Evolutionary conservation across 306 rosid species (phyloP).

Genomic region (Abrus pulchellus): DNA sequence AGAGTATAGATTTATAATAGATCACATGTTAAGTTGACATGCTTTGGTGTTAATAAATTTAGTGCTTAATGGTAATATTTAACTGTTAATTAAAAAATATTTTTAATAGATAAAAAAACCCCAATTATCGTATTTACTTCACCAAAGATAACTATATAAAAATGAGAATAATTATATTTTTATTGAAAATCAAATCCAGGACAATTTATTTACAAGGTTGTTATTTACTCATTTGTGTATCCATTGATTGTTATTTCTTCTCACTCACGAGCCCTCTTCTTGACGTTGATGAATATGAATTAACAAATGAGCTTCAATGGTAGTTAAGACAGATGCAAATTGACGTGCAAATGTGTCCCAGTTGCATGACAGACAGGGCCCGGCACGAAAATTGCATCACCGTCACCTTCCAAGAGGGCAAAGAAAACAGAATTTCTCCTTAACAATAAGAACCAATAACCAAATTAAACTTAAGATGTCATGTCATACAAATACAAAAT

Average conservation of each 20-base stretch:
- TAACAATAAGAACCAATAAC: conserved; percentile 13
- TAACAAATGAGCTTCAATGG: not conserved
- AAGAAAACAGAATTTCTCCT: not conserved
- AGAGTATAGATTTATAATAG: no score
- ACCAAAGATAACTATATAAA: not conserved
- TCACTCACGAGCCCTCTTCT: not conserved
- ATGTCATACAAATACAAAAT: not conserved
- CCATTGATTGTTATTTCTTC: not conserved
- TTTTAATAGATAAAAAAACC: not conserved
- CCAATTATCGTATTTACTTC: not conserved
- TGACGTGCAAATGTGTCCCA: not conserved
- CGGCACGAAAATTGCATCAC: conserved; percentile 1
- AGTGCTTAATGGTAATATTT: no score
- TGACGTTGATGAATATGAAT: not conserved
- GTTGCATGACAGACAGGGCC: not conserved
- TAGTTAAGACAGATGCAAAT: not conserved
- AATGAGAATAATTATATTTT: not conserved
- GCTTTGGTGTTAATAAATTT: no score
- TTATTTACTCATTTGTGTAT: not conserved
- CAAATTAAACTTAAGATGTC: not conserved
- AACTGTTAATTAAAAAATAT: no score
- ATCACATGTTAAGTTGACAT: no score
- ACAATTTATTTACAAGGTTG: not conserved
- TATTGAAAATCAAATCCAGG: not conserved
- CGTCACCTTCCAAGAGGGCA: no score